Evolutionary conservation across 2,329 filamentous ascomycete genomes (phyloP).

Genomic region (Microascus cirrosus): DNA sequence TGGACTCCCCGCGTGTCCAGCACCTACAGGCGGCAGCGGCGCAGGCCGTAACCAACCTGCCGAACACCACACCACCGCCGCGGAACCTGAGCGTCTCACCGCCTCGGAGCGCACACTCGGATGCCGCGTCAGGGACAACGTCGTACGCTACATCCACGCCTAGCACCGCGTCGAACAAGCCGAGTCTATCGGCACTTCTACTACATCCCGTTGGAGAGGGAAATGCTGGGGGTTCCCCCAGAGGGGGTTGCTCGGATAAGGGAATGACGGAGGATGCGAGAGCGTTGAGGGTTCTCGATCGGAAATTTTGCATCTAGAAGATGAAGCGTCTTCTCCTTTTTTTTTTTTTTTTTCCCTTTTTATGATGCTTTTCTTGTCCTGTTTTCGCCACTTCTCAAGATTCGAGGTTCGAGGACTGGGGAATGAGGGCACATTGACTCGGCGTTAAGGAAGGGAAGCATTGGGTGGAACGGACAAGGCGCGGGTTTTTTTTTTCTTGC

Average conservation of each 20-base stretch:
- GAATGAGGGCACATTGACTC: neutral
- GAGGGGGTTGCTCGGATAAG: conserved; percentile 1
- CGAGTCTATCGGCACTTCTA: conserved; percentile 37
- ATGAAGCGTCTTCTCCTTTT: neutral
- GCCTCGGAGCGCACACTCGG: conserved; percentile 27
- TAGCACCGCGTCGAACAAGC: conserved; percentile 18
- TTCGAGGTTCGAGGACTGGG: neutral
- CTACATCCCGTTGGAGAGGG: conserved; percentile 32
- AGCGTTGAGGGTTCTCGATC: conserved; percentile 55
- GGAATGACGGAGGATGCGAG: conserved; percentile 44
- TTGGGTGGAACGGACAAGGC: neutral
- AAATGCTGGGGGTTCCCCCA: conserved; percentile 5
- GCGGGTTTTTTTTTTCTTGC: neutral
- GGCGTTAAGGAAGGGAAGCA: neutral
- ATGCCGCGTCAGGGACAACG: conserved; percentile 12
- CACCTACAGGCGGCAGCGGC: conserved; percentile 30
- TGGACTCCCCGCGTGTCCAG: conserved; percentile 16
- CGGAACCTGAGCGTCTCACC: conserved; percentile 38
- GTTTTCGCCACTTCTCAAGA: neutral
- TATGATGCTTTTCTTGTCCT: neutral
- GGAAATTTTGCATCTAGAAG: conserved; percentile 33
- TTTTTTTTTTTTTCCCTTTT: neutral
- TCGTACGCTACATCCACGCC: conserved; percentile 9
- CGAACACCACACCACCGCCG: conserved; percentile 28
- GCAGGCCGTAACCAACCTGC: conserved; percentile 25